Conservation (phyloP, 73 alveolate genomes). For the Breviolum minutum region DNA sequence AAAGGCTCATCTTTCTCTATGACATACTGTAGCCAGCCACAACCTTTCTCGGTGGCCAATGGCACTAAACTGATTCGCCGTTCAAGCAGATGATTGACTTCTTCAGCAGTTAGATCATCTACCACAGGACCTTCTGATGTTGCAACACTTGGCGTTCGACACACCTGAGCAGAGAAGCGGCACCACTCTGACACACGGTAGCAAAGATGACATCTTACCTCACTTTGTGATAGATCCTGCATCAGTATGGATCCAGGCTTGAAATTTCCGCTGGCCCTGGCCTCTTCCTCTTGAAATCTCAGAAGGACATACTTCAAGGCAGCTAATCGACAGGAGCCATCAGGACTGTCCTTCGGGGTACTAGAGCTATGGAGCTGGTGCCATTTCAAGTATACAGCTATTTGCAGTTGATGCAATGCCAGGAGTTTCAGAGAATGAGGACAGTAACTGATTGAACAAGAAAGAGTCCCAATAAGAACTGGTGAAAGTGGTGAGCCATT, state of each 20-base stretch:
- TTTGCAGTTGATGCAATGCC: no score
- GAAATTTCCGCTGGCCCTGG: no score
- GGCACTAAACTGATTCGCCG: slow-evolving; percentile 6
- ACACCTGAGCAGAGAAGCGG: no score
- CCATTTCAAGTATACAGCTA: no score
- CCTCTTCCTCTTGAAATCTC: background rate
- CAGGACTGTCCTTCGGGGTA: background rate
- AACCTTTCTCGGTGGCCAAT: background rate
- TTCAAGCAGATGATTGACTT: background rate
- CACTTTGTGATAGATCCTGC: no score
- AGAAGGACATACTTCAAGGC: slow-evolving; percentile 7
- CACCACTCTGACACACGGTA: no score
- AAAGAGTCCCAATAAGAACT: no score
- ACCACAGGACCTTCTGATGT: background rate
- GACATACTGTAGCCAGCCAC: background rate
- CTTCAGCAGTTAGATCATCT: background rate
- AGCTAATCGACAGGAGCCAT: slow-evolving; percentile 26
- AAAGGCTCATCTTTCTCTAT: slow-evolving; percentile 8
- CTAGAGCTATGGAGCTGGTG: no score
- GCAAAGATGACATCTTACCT: background rate
- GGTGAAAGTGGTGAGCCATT: no score
- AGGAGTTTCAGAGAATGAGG: no score
- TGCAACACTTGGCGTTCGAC: background rate
- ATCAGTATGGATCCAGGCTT: no score
- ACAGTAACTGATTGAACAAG: no score